Conservation (phyloP, 2,329 filamentous ascomycete genomes). For the Xylaria arbuscula region DNA sequence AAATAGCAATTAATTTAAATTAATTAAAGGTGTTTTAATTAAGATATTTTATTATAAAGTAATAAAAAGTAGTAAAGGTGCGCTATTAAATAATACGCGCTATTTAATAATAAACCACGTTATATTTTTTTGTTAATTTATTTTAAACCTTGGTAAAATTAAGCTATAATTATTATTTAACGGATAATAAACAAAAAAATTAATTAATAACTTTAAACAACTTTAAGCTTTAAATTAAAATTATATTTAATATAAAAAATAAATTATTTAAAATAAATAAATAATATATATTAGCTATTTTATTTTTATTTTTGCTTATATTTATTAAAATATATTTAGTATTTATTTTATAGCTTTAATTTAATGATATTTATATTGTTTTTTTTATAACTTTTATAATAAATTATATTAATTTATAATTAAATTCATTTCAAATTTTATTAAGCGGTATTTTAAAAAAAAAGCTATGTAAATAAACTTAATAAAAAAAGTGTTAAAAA, state of each 20-base stretch:
- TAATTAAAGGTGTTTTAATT: too few species aligned
- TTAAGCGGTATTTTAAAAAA: neutral
- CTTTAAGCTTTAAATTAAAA: neutral
- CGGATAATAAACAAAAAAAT: neutral
- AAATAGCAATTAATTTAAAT: too few species aligned
- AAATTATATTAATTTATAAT: neutral
- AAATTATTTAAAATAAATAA: neutral
- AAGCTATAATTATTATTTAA: neutral
- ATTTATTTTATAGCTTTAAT: neutral
- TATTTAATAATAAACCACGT: too few species aligned
- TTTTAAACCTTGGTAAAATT: neutral
- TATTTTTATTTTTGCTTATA: neutral
- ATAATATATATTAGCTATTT: too few species aligned
- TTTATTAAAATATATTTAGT: neutral
- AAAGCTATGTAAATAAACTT: neutral
- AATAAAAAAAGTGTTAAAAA: too few species aligned
- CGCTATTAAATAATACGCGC: too few species aligned
- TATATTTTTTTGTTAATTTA: neutral
- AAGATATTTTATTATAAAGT: too few species aligned
- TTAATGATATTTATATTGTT: too few species aligned
- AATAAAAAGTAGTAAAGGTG: too few species aligned
- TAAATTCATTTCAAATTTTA: neutral
- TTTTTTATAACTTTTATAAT: too few species aligned
- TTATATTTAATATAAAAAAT: neutral
- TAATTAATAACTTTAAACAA: neutral